Base-by-base conservation (phyloP, 768 basidiomycete genomes). In the Coprinellus micaceus region DNA sequence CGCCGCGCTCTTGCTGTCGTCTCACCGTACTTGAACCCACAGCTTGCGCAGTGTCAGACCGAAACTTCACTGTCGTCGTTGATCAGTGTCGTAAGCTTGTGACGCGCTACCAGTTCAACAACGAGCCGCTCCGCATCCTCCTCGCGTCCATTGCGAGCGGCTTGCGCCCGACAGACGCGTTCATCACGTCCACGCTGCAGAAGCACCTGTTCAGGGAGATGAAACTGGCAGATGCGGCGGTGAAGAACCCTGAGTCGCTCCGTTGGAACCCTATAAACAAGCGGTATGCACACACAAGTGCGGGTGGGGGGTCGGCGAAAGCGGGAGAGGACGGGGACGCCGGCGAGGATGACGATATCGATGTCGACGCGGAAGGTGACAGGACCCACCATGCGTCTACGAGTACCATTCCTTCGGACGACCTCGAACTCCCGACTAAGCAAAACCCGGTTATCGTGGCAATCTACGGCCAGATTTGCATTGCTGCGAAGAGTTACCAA, bases 401-500 rank as follows among this genome's bases (percentile, higher is more conserved):
- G 10, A 36, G 22, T n/a, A 43, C 22, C 13, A 3, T 19, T 24
- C 10, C n/a, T n/a, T 28, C 43, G 13, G 56, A 51, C 10, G 22
- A 43, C 15, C 64, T 78, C 2, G 73, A 72, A 39, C 65, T 86
- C 24, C 88, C 91, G 2, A 87, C 79, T 19, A 88, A 85, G 68
- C 74, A 82, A 29, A 93, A 88, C 60, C 86, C 92, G 0, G 69
- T 88, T 39, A 76, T 84, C 21, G 79, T 90, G 13, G 75, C 86
- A 1, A 71, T 91, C 19, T 96, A 96, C 63, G 94, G 91, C 0
- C 88, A 90, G 64, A 79, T 92, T 48, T 88, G 90, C 63, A 79
- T 91, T n/a, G 82, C 84, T 3, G 86, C 88, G 21, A 89, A 85
- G 72, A 93, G 91, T 62, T 94, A 88, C 68, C 93, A 97, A 64